phyloP scores from a whole-genome alignment of 2,329 filamentous ascomycete genomes.

The Fusarium tanahbumbuense region DNA sequence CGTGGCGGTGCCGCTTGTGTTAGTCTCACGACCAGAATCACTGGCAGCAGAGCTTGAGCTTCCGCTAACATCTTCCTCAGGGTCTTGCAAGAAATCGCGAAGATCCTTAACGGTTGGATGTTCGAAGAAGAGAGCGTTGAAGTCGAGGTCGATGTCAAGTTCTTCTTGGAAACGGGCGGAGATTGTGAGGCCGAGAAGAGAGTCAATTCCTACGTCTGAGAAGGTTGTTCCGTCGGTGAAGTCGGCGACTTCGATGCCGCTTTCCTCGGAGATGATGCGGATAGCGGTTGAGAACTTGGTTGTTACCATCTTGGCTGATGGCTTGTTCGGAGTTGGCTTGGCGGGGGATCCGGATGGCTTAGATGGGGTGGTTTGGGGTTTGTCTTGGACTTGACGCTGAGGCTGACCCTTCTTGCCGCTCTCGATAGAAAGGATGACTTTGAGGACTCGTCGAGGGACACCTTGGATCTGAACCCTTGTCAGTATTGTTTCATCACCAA shows the following conservation, averaged over 20 bases:
- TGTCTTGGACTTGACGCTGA: constrained; percentile 15
- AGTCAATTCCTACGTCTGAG: constrained; percentile 69
- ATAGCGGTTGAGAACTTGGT: constrained; percentile 20
- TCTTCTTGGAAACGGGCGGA: constrained; percentile 68
- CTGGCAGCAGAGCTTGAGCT: constrained; percentile 25
- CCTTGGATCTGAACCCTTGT: constrained; percentile 24
- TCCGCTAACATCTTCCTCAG: constrained; percentile 16
- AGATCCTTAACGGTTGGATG: constrained; percentile 65
- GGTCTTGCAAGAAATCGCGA: constrained; percentile 50
- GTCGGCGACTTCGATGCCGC: constrained; percentile 50
- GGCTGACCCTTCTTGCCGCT: constrained; percentile 30
- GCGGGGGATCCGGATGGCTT: fast-evolving
- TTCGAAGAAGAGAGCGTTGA: constrained; percentile 63
- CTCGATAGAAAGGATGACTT: constrained; percentile 35
- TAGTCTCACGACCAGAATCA: constrained; percentile 10
- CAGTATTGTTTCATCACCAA: too few relatives aligned
- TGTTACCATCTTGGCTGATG: neutral
- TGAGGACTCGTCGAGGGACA: constrained; percentile 35
- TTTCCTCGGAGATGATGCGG: constrained; percentile 36
- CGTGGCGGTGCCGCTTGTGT: constrained; percentile 8
- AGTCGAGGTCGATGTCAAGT: constrained; percentile 65
- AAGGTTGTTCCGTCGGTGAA: constrained; percentile 68
- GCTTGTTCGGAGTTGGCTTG: neutral
- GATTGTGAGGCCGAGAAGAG: constrained; percentile 70
- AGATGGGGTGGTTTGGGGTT: neutral